A percentile compares a stretch with the other conserved stretches of the same genome.
phyloP scores from a whole-genome alignment of 164 flowering plant genomes.

The Stephania cephalantha region DNA sequence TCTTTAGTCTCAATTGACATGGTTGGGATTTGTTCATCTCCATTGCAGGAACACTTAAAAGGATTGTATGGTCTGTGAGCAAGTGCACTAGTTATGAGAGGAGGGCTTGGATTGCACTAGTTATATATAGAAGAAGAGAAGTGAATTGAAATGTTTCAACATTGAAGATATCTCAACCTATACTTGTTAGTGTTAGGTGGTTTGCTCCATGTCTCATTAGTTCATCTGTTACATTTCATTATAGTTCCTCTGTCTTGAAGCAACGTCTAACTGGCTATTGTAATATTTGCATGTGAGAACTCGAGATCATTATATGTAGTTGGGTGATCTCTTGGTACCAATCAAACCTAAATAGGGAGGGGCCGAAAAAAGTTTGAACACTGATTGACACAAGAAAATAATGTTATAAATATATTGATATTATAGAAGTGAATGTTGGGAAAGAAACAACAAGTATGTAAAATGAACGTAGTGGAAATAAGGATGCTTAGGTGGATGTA shows the following conservation, averaged over 20 bases:
- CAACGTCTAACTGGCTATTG: constrained; percentile 27
- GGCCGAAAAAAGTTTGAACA: no score
- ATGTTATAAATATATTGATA: no score
- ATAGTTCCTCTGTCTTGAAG: constrained; percentile 46
- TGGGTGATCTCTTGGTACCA: no score
- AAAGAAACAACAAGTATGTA: no score
- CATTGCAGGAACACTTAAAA: neutral
- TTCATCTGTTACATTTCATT: neutral
- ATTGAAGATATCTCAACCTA: constrained; percentile 33
- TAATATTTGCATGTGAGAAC: no score
- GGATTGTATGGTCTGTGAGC: neutral
- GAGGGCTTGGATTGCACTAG: constrained; percentile 3
- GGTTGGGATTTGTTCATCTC: neutral
- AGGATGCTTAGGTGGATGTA: no score
- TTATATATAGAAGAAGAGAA: constrained; percentile 10
- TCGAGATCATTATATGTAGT: no score
- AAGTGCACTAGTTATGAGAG: neutral
- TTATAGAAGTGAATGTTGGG: no score
- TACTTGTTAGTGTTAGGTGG: constrained; percentile 34
- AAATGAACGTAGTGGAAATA: no score
- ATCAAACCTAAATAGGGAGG: no score
- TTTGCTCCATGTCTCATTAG: constrained; percentile 3
- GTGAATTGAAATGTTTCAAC: neutral
- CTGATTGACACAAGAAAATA: no score
- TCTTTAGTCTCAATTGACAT: constrained; percentile 23